These are phyloP conservation scores for Monosporascus sp. DNA, from an alignment of 2,329 filamentous ascomycete species.

Conservation along the genomic window DNA sequence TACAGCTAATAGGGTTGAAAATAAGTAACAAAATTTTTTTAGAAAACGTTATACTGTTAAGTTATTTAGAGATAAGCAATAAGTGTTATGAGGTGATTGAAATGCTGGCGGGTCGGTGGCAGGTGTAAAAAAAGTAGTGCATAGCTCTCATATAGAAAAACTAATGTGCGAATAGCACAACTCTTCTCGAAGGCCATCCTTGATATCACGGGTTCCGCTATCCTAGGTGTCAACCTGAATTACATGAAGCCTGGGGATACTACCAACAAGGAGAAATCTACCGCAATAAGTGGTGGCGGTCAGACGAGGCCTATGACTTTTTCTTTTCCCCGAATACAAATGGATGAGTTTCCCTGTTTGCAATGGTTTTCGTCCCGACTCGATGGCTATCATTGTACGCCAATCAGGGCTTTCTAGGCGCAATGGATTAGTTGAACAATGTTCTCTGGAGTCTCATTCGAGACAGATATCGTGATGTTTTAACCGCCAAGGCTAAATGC, in stretches of 20 bases:
- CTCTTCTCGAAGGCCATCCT: constrained; percentile 9
- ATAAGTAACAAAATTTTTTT: too few species aligned
- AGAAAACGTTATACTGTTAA: too few species aligned
- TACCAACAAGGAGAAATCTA: too few species aligned
- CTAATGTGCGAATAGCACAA: too few species aligned
- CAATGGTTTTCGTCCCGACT: constrained; percentile 3
- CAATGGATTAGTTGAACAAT: constrained; percentile 4
- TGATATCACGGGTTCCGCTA: constrained; percentile 7
- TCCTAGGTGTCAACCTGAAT: constrained; percentile 5
- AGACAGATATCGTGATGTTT: background rate
- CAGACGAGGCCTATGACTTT: constrained; percentile 4
- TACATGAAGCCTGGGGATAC: background rate
- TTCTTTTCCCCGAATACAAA: constrained; percentile 3
- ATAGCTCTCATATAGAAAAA: too few species aligned
- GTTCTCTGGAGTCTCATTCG: constrained; percentile 3
- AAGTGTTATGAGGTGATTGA: too few species aligned
- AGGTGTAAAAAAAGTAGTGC: too few species aligned
- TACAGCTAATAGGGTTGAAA: too few species aligned
- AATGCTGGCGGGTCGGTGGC: too few species aligned
- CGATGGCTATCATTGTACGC: constrained; percentile 7
- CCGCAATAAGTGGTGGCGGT: too few species aligned
- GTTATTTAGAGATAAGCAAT: too few species aligned
- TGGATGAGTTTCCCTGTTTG: constrained; percentile 4
- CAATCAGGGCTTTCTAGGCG: constrained; percentile 6
- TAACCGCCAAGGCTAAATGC: too few species aligned